Evolutionary conservation across 208 protist species (phyloP), one percentile per base, ranked within the genome.

Genomic region (Trypanosoma congolense): DNA sequence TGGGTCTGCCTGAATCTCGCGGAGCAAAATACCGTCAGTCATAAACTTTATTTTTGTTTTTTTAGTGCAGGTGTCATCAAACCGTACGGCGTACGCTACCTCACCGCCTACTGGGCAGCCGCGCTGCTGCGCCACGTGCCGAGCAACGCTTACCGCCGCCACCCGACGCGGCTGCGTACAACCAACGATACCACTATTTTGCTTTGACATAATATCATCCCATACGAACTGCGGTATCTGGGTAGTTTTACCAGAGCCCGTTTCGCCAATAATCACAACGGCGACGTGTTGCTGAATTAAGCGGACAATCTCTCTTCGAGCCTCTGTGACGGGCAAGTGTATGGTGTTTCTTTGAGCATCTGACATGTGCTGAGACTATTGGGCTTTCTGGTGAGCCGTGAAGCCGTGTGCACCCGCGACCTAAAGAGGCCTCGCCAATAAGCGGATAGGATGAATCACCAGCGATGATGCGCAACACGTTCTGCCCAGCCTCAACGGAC

Each of bases 161-260:
- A 99, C 96, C 58, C 96, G 87, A 30, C 97, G 80, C 0, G 97
- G 97, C 62, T 99, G 97, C 10, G 97, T 98, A 74, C 92, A 98
- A 5, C 86, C 91, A 0, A 96, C 87, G 14, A 95, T 81, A 16
- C 78, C 77, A n/a, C 44, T 28, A 18, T 44, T 2, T 29, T 56
- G 45, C 10, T 44, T 70, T 18, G 78, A 71, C 3, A 95, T 45
- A 21, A 93, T 72, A 55, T 90, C 77, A 57, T 95, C 91, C 81
- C 81, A 91, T 12, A 93, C 75, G 61, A 83, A 98, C 75, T 98
- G 95, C 29, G 95, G 92, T 21, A 98, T 91, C 61, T 97, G 88
- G 12, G 90, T 96, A 3, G 85, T 97, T 36, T 96, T 97, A 16
- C 93, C 93, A 31, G 82, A 93, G 19, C 93, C 93, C 10, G 93